A percentile compares a stretch with the other conserved stretches of the same genome.
These are phyloP conservation scores for Podochytrium sp. DNA, from an alignment of 192 early-diverging fungal species.

Conservation along the genomic window DNA sequence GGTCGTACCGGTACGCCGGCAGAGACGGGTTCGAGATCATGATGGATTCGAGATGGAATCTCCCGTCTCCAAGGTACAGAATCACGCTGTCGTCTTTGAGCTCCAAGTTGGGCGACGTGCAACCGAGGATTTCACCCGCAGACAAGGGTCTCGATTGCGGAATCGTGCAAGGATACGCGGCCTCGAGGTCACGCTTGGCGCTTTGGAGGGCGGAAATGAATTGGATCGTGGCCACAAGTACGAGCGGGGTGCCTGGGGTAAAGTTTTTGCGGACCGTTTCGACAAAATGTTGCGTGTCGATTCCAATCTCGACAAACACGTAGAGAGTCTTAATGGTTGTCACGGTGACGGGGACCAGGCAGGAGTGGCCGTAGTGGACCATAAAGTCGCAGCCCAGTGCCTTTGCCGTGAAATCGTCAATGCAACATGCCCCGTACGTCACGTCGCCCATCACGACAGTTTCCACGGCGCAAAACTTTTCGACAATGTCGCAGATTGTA, in stretches of 20 bases:
- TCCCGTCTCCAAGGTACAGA: conserved; percentile 81
- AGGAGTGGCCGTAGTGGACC: conserved; percentile 98
- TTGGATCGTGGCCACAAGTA: conserved; percentile 92
- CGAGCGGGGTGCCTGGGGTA: conserved; percentile 66
- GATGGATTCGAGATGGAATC: conserved; percentile 97
- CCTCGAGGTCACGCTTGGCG: conserved; percentile 61
- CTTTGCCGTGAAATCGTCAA: conserved; percentile 94
- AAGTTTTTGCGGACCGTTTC: conserved; percentile 88
- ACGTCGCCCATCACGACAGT: conserved; percentile 98
- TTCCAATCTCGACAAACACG: conserved; percentile 98
- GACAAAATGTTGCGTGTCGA: conserved; percentile 92
- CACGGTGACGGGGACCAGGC: conserved; percentile 94
- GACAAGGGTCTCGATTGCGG: conserved; percentile 95
- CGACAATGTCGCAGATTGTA: conserved; percentile 90
- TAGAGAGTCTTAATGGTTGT: conserved; percentile 95
- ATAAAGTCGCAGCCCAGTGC: conserved; percentile 95
- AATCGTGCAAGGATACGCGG: conserved; percentile 71
- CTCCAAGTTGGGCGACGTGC: conserved; percentile 79
- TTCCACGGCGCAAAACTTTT: conserved; percentile 79
- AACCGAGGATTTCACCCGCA: conserved; percentile 94
- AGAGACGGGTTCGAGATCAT: conserved; percentile 97
- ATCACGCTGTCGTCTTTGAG: conserved; percentile 55
- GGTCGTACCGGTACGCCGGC: conserved; percentile 92
- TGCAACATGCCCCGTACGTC: conserved; percentile 98
- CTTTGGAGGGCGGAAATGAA: conserved; percentile 87